Conservation (phyloP, 2,329 filamentous ascomycete genomes). For the Xylariaceae sp. region DNA sequence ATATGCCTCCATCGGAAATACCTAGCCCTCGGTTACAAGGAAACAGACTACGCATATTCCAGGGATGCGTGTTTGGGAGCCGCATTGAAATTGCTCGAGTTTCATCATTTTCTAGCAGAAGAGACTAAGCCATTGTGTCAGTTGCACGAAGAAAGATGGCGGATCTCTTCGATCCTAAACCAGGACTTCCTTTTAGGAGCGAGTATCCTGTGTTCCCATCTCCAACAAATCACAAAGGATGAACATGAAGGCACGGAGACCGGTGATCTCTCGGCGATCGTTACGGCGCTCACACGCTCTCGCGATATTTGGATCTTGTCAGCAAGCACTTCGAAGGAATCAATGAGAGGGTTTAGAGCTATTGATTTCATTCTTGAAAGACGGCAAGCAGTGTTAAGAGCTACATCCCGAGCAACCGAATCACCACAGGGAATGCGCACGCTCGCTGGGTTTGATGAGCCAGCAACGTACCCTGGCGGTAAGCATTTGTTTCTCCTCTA, state of each 20-base stretch:
- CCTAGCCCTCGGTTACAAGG: constrained; percentile 36
- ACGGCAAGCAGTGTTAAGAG: too few species aligned
- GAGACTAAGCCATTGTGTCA: constrained; percentile 44
- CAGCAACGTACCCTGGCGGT: too few species aligned
- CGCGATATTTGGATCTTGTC: constrained; percentile 19
- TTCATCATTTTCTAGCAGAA: constrained; percentile 48
- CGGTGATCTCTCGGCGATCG: constrained; percentile 4
- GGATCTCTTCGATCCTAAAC: constrained; percentile 42
- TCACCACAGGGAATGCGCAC: too few species aligned
- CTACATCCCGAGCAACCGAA: too few species aligned
- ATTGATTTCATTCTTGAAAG: too few species aligned
- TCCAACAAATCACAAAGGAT: constrained; percentile 27
- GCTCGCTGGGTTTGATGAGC: too few species aligned
- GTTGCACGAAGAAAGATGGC: constrained; percentile 43
- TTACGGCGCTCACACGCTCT: constrained; percentile 12
- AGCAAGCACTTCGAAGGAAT: constrained; percentile 18
- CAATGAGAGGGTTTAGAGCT: too few species aligned
- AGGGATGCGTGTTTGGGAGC: constrained; percentile 45
- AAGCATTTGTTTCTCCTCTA: too few species aligned
- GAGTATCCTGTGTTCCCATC: constrained; percentile 46
- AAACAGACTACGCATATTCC: constrained; percentile 39
- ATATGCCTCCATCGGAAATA: constrained; percentile 54
- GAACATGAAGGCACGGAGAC: constrained; percentile 1
- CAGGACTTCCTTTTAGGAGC: constrained; percentile 48
- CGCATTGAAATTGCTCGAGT: constrained; percentile 45